These are phyloP conservation scores for Xeromyces bisporus DNA, from an alignment of 495 filamentous ascomycete species.

Conservation along the genomic window DNA sequence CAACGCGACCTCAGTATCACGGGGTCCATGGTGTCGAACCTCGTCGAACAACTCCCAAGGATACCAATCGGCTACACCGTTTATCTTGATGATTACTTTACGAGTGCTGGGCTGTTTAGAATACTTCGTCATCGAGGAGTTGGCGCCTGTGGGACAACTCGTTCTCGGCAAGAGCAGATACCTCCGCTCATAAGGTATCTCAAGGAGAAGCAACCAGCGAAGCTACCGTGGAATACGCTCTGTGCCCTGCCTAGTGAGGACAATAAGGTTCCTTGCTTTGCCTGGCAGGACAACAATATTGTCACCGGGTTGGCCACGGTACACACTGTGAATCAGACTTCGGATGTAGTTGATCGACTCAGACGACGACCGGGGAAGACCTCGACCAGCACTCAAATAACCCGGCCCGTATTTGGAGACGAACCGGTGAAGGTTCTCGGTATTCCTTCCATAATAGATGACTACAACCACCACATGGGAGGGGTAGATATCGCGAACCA, in stretches of 20 bases:
- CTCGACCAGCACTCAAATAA: background rate
- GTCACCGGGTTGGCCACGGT: background rate
- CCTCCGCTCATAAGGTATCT: too few species aligned
- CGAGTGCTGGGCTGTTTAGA: slow-evolving; percentile 1
- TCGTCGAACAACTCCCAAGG: background rate
- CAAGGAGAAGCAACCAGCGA: too few species aligned
- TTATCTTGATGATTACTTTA: slow-evolving; percentile 1
- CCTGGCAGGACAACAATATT: background rate
- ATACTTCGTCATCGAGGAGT: background rate
- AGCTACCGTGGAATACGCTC: background rate
- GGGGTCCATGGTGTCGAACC: background rate
- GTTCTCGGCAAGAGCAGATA: too few species aligned
- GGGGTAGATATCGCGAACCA: too few species aligned
- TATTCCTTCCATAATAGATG: background rate
- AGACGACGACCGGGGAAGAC: background rate
- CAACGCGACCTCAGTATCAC: background rate
- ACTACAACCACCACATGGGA: too few species aligned
- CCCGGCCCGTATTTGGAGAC: background rate
- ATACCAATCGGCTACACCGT: background rate
- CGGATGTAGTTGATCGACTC: background rate
- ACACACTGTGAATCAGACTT: background rate
- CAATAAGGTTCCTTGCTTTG: background rate
- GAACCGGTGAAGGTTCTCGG: background rate
- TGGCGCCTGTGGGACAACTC: slow-evolving; percentile 1
- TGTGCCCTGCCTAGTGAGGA: background rate